These are phyloP conservation scores for Phaffomyces antillensis DNA, from an alignment of 805 yeast species.

Conservation along the genomic window DNA sequence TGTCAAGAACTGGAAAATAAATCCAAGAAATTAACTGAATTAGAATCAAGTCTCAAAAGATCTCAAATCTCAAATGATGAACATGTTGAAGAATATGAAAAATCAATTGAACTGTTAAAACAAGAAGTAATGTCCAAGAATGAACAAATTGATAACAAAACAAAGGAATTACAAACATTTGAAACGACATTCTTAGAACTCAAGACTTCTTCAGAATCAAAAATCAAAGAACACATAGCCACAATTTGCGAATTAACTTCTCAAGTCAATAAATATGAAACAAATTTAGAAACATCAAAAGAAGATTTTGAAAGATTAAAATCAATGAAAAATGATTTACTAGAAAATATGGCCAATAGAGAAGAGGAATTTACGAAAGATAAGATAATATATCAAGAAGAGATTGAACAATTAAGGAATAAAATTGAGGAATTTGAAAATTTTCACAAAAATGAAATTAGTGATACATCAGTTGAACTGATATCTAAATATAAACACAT, in stretches of 20 bases:
- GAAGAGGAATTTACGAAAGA: constrained; percentile 55
- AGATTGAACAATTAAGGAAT: constrained; percentile 39
- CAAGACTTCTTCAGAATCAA: neutral
- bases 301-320: constrained; percentile 23
- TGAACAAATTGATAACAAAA: too few relatives aligned
- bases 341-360: constrained; percentile 61
- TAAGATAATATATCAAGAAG: constrained; percentile 39
- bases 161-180: too few relatives aligned
- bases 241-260: too few relatives aligned
- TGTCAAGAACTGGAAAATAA: too few relatives aligned
- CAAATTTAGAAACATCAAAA: constrained; percentile 14
- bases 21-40: too few relatives aligned
- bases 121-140: too few relatives aligned
- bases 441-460: constrained; percentile 30
- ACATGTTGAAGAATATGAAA: too few relatives aligned
- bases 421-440: constrained; percentile 46
- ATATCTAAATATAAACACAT: constrained; percentile 20
- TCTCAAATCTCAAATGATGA: too few relatives aligned
- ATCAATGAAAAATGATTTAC: constrained; percentile 51
- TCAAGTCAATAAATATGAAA: neutral
- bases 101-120: too few relatives aligned
- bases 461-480: constrained; percentile 17
- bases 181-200: too few relatives aligned
- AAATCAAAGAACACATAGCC: neutral
- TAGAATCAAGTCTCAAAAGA: too few relatives aligned